Base-by-base conservation (phyloP, 2,329 filamentous ascomycete species). In the Teratosphaeriaceae sp. region DNA sequence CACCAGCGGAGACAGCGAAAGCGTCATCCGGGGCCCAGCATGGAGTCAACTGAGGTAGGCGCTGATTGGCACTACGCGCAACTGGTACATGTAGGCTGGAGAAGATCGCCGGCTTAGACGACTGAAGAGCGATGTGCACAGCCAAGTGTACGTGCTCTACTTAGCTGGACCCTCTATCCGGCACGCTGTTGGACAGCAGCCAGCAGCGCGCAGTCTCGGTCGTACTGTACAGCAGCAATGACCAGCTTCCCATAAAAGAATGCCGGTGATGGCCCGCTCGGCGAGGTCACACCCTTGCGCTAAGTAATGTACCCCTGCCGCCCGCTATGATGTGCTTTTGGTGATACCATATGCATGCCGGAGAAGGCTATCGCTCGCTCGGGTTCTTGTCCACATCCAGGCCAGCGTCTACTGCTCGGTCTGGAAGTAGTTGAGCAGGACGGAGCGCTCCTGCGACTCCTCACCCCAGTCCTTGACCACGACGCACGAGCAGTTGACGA, bases 391-490 rank as follows among this genome's bases (percentile, higher is more conserved):
- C 30, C 30, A 13, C 23, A 22, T 7, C 16, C 15, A 26, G 16
- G n/a, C 20, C 35, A 16, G 30, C 30, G 40, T 36, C 53, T 74
- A 75, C 63, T 74, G 72, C 69, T 74, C 72, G 70, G 88, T 95
- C 79, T 95, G 86, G 89, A 98, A 97, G 86, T 98, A 98, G 85
- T 98, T 95, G 73, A 98, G 88, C 70, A 98, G 86, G 74, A 97
- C 88, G 67, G 84, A 88, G 69, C 92, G 89, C 83, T 98, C 92
- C 78, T 94, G 89, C 60, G 86, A 94, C 80, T 98, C 92, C 82
- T 97, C 92, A 81, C 92, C 92, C 92, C 92, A 98, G 75, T 98
- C 89, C 79, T 92, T 90, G 67, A 98, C 92, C 53, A 98, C 92
- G 65, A 98, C 92, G 80, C 92, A 97, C 68, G 90, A 97, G 88